Base-by-base conservation (phyloP, 306 rosid genomes). In the Hylodesmum podocarpum region DNA sequence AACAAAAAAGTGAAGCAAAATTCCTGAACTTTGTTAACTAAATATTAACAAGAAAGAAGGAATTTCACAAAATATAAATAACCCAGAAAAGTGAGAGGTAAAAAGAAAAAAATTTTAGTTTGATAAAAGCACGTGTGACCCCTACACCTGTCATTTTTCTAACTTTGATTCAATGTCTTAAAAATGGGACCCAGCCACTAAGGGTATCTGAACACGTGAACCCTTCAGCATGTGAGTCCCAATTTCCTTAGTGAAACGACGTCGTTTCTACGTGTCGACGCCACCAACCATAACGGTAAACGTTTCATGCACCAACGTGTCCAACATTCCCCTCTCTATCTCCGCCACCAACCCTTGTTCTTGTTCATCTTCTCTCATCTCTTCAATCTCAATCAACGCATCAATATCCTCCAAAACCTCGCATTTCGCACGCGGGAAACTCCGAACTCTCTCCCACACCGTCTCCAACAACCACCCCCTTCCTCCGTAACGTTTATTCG, bases 381-480 rank as follows among this genome's bases (percentile, higher is more conserved):
- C 96, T 22, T 92, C 95, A 46, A 71, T 66, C 22, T 89, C 98
- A 3, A 96, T 79, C 61, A 96, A 66, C 16, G 61, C 90, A 53
- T 92, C 97, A 12, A 96, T 84, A 77, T 96, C 99, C 67, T 92
- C 98, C 1, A 91, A 72, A 6, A 86, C 87, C 63, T 74, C 85
- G 39, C 98, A 96, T 27, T 87, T 79, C 16, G 87, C 89, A 15
- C 83, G 21, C 14, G 93, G 93, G 29, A 86, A 89, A 25, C 84
- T 86, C 72, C 81, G 47, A 22, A 92, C 72, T 79, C 77, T 89
- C 41, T 55, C 34, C 43, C 91, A 88, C 78, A 96, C 70, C 0
- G 63, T 75, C 40, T 89, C 87, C 10, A 83, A 43, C 70, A 87
- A 24, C 34, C 70, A 21, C 14, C 59, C 79, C 3, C 2, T 8